Conservation (phyloP, 2,329 filamentous ascomycete species). For the Diplodia intermedia region DNA sequence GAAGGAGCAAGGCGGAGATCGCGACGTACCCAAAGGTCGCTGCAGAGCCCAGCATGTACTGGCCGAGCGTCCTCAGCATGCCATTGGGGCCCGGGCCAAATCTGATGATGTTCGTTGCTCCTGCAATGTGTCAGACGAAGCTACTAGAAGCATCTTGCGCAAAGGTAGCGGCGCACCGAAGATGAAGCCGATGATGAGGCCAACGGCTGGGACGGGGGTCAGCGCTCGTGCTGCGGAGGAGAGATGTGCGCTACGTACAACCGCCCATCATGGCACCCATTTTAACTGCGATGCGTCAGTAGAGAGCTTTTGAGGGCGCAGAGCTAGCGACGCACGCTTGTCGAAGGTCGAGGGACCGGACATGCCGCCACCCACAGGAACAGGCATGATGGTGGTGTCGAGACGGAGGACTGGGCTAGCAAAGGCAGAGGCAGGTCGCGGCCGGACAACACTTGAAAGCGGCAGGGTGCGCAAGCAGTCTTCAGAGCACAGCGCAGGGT, state of each 20-base stretch:
- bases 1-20: neutral
- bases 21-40: slow-evolving; percentile 81
- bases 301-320: slow-evolving; percentile 37
- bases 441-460: neutral
- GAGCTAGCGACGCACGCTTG: slow-evolving; percentile 63
- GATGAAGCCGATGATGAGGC: slow-evolving; percentile 96
- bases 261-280: slow-evolving; percentile 99
- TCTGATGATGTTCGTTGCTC: slow-evolving; percentile 91
- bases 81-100: slow-evolving; percentile 93
- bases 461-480: slow-evolving; percentile 1
- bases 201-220: slow-evolving; percentile 71
- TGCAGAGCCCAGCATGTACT: slow-evolving; percentile 95
- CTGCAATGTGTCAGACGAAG: slow-evolving; percentile 54
- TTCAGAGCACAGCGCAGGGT: neutral
- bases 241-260: slow-evolving; percentile 67
- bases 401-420: neutral
- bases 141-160: slow-evolving; percentile 4
- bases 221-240: slow-evolving; percentile 37
- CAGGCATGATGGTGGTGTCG: slow-evolving; percentile 56
- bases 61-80: slow-evolving; percentile 90
- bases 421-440: neutral
- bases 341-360: slow-evolving; percentile 71
- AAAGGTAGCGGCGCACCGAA: slow-evolving; percentile 69
- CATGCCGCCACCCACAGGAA: slow-evolving; percentile 58
- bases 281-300: slow-evolving; percentile 70